Conservation (phyloP, 495 filamentous ascomycete species). For the Ramalina intermedia region DNA sequence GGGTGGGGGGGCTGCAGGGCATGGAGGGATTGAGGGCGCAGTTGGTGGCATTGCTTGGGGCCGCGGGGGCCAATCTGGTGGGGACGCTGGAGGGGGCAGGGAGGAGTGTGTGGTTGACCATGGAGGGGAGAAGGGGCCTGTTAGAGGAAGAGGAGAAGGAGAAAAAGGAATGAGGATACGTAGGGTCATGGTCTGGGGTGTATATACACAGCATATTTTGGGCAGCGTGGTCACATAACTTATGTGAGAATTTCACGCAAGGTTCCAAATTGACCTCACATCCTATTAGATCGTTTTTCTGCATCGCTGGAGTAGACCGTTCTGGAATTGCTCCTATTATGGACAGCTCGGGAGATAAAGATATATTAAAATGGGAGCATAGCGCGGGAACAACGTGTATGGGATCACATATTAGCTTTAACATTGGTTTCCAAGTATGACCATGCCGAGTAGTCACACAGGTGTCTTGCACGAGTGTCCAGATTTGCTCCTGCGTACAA, state of each 20-base stretch:
- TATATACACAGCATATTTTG: not conserved
- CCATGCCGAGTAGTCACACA: too few relatives aligned
- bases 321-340: not conserved
- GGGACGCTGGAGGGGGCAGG: constrained; percentile 58
- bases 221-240: not conserved
- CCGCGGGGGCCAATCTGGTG: constrained; percentile 58
- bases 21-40: constrained; percentile 69
- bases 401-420: too few relatives aligned
- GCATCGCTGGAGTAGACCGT: not conserved
- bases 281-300: not conserved
- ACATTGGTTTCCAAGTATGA: too few relatives aligned
- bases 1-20: constrained; percentile 75
- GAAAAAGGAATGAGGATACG: not conserved
- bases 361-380: too few relatives aligned
- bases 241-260: not conserved
- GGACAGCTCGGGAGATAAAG: too few relatives aligned
- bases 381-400: too few relatives aligned
- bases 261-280: too few relatives aligned
- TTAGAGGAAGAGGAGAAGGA: constrained; percentile 58
- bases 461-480: too few relatives aligned
- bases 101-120: constrained; percentile 66
- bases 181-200: too few relatives aligned
- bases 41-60: constrained; percentile 63
- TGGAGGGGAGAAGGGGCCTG: constrained; percentile 62
- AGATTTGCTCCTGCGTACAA: too few relatives aligned